Conservation (phyloP, 106 monocot genomes). For the Dendrobium catenatum region DNA sequence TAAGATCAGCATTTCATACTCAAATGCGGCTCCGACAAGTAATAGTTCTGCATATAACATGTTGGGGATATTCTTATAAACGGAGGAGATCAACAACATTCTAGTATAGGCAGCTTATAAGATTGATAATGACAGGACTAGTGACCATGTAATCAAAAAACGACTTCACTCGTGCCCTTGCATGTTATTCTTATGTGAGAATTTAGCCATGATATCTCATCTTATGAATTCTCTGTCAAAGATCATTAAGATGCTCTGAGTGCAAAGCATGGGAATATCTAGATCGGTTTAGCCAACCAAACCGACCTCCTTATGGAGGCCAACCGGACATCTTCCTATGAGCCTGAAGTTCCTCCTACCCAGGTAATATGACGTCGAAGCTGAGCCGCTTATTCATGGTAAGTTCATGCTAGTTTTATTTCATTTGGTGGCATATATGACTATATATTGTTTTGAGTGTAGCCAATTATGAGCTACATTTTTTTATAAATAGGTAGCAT, state of each 20-base stretch:
- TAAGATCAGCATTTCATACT: conserved; percentile 24
- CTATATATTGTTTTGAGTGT: too few species aligned
- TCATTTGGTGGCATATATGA: too few species aligned
- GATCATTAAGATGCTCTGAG: conserved; percentile 55
- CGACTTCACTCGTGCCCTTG: conserved; percentile 62
- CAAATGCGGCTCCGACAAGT: neutral
- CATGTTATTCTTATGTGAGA: conserved; percentile 68
- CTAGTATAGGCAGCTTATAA: conserved; percentile 13
- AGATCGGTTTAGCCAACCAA: too few species aligned
- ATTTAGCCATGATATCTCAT: conserved; percentile 29
- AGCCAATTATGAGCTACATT: too few species aligned
- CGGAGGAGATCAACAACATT: conserved; percentile 4
- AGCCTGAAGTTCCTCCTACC: too few species aligned
- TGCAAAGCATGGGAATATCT: conserved; percentile 57
- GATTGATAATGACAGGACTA: conserved; percentile 10
- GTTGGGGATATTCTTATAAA: conserved; percentile 19
- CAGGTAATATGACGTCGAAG: too few species aligned
- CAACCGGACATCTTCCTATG: too few species aligned
- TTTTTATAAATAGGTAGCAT: too few species aligned
- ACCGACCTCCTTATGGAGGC: too few species aligned
- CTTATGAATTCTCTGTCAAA: conserved; percentile 54
- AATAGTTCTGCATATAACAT: conserved; percentile 13
- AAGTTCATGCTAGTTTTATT: too few species aligned
- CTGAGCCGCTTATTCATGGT: too few species aligned
- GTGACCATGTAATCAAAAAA: neutral